These are phyloP conservation scores for Jatropha podagrica DNA, from an alignment of 441 rosid genomes.

Conservation along the genomic window DNA sequence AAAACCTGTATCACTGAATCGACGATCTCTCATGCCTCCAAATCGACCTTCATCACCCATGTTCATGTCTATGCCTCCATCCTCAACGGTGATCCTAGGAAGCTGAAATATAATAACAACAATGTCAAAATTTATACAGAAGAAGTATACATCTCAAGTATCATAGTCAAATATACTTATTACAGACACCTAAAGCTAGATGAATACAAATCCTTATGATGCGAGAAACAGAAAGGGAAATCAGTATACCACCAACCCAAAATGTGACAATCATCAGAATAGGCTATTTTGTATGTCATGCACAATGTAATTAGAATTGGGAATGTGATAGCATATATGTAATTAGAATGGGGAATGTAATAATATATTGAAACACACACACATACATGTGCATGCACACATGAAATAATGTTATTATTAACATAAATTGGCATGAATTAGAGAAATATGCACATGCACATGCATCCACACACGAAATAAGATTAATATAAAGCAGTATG, in stretches of 20 bases:
- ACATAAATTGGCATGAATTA: no score
- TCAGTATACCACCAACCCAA: neutral
- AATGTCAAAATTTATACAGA: neutral
- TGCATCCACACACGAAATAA: no score
- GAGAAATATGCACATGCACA: no score
- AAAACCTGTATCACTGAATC: constrained; percentile 45
- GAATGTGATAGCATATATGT: no score
- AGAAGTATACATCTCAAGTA: neutral
- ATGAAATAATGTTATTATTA: no score
- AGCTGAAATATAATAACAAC: constrained; percentile 49
- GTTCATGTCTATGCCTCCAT: constrained; percentile 49
- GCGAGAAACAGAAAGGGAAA: neutral
- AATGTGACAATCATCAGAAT: neutral
- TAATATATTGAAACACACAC: no score
- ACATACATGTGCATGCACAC: no score
- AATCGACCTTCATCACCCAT: constrained; percentile 45
- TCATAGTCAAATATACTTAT: no score
- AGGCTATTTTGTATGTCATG: neutral
- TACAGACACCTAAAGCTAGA: neutral
- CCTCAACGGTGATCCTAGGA: constrained; percentile 62
- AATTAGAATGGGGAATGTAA: no score
- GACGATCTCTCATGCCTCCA: constrained; percentile 51
- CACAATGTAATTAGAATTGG: neutral
- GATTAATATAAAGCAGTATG: no score
- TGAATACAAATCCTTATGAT: neutral